Evolutionary conservation across 129 eudicot genomes (phyloP).

Genomic region (Arctium minus): DNA sequence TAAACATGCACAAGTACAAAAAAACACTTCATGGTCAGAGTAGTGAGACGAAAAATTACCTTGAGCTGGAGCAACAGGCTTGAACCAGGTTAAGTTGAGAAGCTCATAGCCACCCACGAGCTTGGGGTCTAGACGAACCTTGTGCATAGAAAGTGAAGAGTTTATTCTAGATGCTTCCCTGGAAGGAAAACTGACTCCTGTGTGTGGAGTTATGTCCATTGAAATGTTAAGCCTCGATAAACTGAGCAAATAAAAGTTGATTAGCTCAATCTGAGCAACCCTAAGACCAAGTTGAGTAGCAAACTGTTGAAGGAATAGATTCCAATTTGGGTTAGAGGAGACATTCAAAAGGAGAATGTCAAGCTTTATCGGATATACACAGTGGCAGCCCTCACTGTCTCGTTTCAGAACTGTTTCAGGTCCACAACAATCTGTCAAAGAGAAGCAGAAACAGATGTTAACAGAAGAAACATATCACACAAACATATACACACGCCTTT

Average conservation of each 20-base stretch:
- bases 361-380: conserved; percentile 85
- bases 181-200: conserved; percentile 68
- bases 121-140: conserved; percentile 64
- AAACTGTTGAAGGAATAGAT: conserved; percentile 61
- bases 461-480: conserved; percentile 1
- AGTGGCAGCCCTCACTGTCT: conserved; percentile 65
- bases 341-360: conserved; percentile 83
- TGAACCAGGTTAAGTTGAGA: conserved; percentile 87
- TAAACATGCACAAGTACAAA: too few relatives aligned
- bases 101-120: conserved; percentile 80
- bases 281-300: conserved; percentile 68
- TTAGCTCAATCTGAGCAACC: conserved; percentile 78
- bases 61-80: conserved; percentile 55
- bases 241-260: conserved; percentile 70
- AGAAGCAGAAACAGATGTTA: conserved; percentile 15
- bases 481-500: background rate
- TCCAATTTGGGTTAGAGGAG: conserved; percentile 83
- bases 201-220: conserved; percentile 81
- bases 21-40: background rate
- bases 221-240: conserved; percentile 87
- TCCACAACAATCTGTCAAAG: conserved; percentile 78
- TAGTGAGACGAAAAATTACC: conserved; percentile 40
- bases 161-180: conserved; percentile 65
- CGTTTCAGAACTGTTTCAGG: conserved; percentile 79
- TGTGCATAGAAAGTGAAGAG: conserved; percentile 69